These are phyloP conservation scores for Pyracantha coccinea DNA, from an alignment of 331 rosid species.

Conservation along the genomic window DNA sequence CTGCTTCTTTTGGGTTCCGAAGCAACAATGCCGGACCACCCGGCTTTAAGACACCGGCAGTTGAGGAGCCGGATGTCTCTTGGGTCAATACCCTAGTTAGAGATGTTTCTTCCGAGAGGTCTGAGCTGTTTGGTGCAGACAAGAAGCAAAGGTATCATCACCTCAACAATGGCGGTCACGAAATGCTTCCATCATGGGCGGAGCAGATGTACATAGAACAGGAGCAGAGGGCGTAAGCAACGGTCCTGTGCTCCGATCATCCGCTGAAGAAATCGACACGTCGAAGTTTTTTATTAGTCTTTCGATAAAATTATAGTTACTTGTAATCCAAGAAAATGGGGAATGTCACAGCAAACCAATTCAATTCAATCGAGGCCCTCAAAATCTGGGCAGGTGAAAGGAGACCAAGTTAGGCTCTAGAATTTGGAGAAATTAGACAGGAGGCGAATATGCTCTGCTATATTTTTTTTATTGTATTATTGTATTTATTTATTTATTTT, in stretches of 20 bases:
- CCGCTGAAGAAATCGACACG: conserved; percentile 42
- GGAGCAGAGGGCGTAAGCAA: conserved; percentile 75
- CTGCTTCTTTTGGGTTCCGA: conserved; percentile 88
- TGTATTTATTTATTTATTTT: conserved; percentile 35
- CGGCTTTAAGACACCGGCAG: conserved; percentile 15
- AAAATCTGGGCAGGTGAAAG: conserved; percentile 25
- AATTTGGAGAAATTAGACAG: conserved; percentile 18
- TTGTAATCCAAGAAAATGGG: conserved; percentile 21
- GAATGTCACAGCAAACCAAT: conserved; percentile 14
- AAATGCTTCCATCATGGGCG: conserved; percentile 70
- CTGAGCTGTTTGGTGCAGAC: conserved; percentile 36
- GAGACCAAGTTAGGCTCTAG: conserved; percentile 23
- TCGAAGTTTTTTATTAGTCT: conserved; percentile 21
- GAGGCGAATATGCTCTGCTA: conserved; percentile 12
- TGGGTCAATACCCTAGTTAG: conserved; percentile 87
- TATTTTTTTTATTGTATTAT: conserved; percentile 27
- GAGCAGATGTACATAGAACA: conserved; percentile 84
- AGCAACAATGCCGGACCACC: conserved; percentile 25
- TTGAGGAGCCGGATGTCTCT: conserved; percentile 79
- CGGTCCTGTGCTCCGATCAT: conserved; percentile 24
- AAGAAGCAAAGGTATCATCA: conserved; percentile 36
- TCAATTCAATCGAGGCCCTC: conserved; percentile 34
- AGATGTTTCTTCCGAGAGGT: conserved; percentile 55
- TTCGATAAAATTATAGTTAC: conserved; percentile 26
- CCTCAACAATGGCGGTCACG: conserved; percentile 41